Conservation (phyloP, 2,329 filamentous ascomycete species). For the Rugonectria rugulosa region DNA sequence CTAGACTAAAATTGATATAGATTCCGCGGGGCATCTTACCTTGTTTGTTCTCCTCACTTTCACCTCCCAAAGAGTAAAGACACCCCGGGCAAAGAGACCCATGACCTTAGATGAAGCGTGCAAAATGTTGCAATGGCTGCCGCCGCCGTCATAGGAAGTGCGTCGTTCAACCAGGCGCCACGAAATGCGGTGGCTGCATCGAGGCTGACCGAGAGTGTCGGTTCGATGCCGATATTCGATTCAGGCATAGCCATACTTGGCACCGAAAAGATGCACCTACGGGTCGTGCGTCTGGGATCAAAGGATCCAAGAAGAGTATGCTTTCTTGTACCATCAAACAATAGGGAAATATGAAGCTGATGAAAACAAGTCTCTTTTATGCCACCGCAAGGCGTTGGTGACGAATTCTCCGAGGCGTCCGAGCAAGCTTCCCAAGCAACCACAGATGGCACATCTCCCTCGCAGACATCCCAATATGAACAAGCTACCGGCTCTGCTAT, state of each 20-base stretch:
- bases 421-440: neutral
- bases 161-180: conserved; percentile 14
- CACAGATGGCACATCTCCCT: neutral
- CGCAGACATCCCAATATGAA: too few species aligned
- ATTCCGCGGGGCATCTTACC: too few species aligned
- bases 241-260: conserved; percentile 18
- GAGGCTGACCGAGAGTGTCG: conserved; percentile 20
- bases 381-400: conserved; percentile 1
- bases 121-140: conserved; percentile 20
- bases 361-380: conserved; percentile 10
- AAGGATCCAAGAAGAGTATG: neutral
- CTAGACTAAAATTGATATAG: too few species aligned
- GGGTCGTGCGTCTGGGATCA: neutral
- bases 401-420: conserved; percentile 2
- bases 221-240: conserved; percentile 22
- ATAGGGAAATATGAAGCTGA: too few species aligned
- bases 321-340: too few species aligned
- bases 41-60: too few species aligned
- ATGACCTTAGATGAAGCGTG: conserved; percentile 24
- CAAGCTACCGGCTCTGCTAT: too few species aligned
- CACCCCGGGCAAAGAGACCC: too few species aligned
- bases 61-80: too few species aligned
- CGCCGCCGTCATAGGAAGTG: conserved; percentile 22
- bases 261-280: neutral
- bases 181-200: conserved; percentile 16